Base-by-base conservation (phyloP, 371 early-diverging fungal species). In the Entomophthora muscae region DNA sequence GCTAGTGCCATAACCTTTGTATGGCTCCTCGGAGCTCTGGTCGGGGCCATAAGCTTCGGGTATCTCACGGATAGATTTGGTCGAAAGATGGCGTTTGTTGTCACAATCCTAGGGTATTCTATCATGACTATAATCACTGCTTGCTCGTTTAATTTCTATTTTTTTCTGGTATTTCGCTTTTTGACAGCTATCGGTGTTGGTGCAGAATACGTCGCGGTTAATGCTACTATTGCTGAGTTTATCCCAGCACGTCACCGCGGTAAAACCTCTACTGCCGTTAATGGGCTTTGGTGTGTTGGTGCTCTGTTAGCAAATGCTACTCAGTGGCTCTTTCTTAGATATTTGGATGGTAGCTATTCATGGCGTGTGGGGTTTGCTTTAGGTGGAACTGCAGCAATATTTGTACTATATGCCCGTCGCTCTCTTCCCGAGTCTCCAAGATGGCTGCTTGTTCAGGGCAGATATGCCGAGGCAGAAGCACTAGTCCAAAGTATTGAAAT, bases 141-240 rank as follows among this genome's bases (percentile, higher is more conserved):
- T 51, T 31, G n/a, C 23, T 65, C 65, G 32, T 32, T 42, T 5
- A 26, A 65, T 32, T 65, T 52, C 31, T 27, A 31, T 17, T 26
- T 65, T 13, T 65, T 65, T 52, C 42, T 65, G 23, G 61, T 61
- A 52, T 65, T 65, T 51, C 65, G 65, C 3, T 59, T 59, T 52
- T 53, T 65, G 26, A 65, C 65, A 3, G 65, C 65, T 32, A 42
- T 65, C 28, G 65, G 65, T 29, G 65, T 65, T 17, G 65, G 61
- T 33, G 65, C 65, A 24, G 65, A 65, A 27, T 65, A 65, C 61
- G 58, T 59, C 21, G 65, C 65, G 13, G 65, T 63, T 27, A 63
- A 63, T 29, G 53, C 63, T 23, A 62, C 62, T 29, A 56, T 56
- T 31, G 22, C 63, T 27, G 65, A 65, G 52, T 65, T 65, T 52